A percentile compares a stretch with the other conserved stretches of the same genome.
Conservation (phyloP, 2,329 filamentous ascomycete genomes). For the Trichocomaceae sp. region DNA sequence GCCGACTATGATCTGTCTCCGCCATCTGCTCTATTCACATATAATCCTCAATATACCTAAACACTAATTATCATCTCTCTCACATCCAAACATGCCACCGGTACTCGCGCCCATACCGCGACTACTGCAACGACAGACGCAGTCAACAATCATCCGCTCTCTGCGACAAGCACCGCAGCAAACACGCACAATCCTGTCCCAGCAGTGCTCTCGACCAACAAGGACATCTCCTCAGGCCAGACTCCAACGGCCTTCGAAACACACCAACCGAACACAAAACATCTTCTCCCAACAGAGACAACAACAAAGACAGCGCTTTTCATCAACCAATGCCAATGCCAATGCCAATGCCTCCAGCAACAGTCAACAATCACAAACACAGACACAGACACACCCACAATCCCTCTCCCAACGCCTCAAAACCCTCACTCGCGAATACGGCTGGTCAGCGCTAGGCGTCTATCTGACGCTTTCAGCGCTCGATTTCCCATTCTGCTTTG, state of each 20-base stretch:
- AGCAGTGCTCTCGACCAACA: not conserved
- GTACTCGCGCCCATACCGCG: not conserved
- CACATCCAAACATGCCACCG: slow-evolving; percentile 1
- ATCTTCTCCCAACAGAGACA: not conserved
- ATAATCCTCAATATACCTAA: not conserved
- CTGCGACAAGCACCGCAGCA: not conserved
- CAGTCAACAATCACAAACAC: not conserved
- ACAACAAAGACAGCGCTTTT: slow-evolving; percentile 4
- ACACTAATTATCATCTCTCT: not conserved
- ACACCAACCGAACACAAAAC: not conserved
- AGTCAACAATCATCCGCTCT: slow-evolving; percentile 2
- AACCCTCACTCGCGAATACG: slow-evolving; percentile 85
- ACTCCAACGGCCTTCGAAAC: not conserved
- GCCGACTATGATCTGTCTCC: not conserved
- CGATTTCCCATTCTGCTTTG: slow-evolving; percentile 93
- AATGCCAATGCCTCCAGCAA: not conserved
- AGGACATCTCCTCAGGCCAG: not conserved
- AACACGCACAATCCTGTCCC: not conserved
- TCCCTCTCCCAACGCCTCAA: slow-evolving; percentile 67
- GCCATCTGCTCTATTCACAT: not conserved
- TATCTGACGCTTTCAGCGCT: slow-evolving; percentile 76
- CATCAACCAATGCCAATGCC: not conserved
- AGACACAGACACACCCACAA: slow-evolving; percentile 25
- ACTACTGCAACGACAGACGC: slow-evolving; percentile 10
- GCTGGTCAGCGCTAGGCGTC: slow-evolving; percentile 87